Conservation (phyloP, 257 asterid genomes). For the Galeopsis tetrahit region DNA sequence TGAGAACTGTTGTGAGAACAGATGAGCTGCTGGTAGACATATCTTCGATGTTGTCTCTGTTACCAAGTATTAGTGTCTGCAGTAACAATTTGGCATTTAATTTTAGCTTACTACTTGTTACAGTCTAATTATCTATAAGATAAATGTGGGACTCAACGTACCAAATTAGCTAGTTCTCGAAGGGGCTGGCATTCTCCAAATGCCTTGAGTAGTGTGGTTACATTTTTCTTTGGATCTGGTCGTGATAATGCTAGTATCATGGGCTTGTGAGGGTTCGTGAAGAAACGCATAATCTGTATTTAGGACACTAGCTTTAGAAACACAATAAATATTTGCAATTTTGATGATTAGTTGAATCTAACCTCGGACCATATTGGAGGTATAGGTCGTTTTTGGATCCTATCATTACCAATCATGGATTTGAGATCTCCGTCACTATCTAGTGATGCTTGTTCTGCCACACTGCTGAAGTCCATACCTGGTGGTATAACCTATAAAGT, state of each 20-base stretch:
- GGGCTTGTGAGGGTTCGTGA: slow-evolving; percentile 74
- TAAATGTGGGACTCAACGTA: slow-evolving; percentile 30
- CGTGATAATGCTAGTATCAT: slow-evolving; percentile 76
- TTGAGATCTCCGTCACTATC: slow-evolving; percentile 66
- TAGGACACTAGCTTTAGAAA: slow-evolving; percentile 15
- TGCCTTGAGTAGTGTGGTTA: slow-evolving; percentile 69
- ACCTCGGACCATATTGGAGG: slow-evolving; percentile 82
- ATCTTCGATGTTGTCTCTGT: slow-evolving; percentile 67
- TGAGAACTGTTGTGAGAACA: slow-evolving; percentile 60
- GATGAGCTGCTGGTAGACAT: slow-evolving; percentile 66
- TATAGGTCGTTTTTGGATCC: slow-evolving; percentile 48
- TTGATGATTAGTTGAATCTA: slow-evolving; percentile 15
- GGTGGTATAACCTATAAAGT: slow-evolving; percentile 62
- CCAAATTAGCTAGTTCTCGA: slow-evolving; percentile 74
- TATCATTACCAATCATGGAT: slow-evolving; percentile 52
- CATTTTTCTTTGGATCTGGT: slow-evolving; percentile 74
- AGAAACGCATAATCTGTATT: slow-evolving; percentile 67
- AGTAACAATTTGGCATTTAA: slow-evolving; percentile 21
- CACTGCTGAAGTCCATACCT: slow-evolving; percentile 72
- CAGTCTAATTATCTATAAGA: slow-evolving; percentile 6
- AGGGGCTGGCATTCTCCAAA: slow-evolving; percentile 73
- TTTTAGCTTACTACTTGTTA: slow-evolving; percentile 19
- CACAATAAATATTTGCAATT: not conserved
- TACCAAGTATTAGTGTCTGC: slow-evolving; percentile 73
- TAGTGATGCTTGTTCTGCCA: slow-evolving; percentile 40